phyloP scores from a whole-genome alignment of 345 rosid species.

The Atalantia buxifolia region DNA sequence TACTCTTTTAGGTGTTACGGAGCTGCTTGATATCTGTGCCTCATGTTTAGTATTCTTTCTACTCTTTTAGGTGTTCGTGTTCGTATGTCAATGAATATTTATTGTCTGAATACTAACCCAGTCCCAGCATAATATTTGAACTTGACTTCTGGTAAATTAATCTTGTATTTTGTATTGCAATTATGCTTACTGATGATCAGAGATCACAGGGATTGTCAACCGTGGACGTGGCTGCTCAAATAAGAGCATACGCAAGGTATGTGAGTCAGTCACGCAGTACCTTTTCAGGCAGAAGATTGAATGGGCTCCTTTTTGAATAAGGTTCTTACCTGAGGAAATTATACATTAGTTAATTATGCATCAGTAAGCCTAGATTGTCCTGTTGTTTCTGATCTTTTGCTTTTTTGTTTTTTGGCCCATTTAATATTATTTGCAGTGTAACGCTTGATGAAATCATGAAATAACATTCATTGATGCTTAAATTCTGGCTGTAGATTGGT shows the following conservation, averaged over 20 bases:
- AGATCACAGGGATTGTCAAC: neutral
- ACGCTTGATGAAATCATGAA: neutral
- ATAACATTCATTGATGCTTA: neutral
- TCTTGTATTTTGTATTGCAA: neutral
- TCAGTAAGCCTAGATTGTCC: neutral
- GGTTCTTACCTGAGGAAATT: no score
- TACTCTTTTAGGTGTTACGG: no score
- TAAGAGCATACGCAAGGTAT: neutral
- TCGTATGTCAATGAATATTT: no score
- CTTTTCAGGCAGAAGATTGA: no score
- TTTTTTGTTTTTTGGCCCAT: neutral
- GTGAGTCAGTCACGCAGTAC: neutral
- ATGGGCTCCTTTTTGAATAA: no score
- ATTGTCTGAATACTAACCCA: no score
- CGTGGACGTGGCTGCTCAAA: neutral
- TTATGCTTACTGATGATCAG: no score
- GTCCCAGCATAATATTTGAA: no score
- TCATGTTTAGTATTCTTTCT: no score
- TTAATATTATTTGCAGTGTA: neutral
- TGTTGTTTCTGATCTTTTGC: neutral
- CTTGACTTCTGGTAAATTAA: neutral
- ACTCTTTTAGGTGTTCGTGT: no score
- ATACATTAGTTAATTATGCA: no score
- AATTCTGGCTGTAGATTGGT: neutral
- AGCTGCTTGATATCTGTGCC: no score